Percentiles rank a stretch among this genome's conserved stretches.
Conservation (phyloP, 768 basidiomycete genomes). For the Pleurotus djamor region DNA sequence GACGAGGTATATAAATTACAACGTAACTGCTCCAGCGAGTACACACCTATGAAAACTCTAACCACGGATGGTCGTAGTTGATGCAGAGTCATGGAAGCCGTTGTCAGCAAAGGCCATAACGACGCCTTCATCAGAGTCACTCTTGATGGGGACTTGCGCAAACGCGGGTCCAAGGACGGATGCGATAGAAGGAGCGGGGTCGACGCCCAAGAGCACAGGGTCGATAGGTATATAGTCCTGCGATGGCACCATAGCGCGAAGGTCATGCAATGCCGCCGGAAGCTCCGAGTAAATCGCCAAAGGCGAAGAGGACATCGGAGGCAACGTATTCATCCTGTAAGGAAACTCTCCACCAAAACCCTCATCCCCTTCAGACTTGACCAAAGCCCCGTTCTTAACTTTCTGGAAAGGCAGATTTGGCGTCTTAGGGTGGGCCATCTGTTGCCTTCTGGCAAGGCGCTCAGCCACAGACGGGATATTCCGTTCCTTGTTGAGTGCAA, state of each 20-base stretch:
- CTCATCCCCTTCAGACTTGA: neutral
- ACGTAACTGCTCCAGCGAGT: too few species aligned
- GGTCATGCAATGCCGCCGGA: neutral
- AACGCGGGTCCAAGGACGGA: too few species aligned
- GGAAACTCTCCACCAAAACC: neutral
- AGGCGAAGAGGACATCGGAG: conserved; percentile 4
- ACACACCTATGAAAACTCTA: too few species aligned
- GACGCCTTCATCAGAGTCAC: too few species aligned
- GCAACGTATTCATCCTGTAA: neutral
- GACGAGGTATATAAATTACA: too few species aligned
- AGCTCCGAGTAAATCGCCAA: neutral
- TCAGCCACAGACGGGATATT: conserved; percentile 4
- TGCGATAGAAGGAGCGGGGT: neutral
- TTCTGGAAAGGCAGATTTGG: conserved; percentile 27
- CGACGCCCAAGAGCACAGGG: neutral
- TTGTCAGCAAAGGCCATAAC: too few species aligned
- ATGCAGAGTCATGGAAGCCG: too few species aligned
- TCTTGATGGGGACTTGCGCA: too few species aligned
- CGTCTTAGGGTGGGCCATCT: conserved; percentile 24
- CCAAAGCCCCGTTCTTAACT: neutral
- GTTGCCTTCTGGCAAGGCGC: conserved; percentile 1
- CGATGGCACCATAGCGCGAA: neutral
- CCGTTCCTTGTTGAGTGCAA: conserved; percentile 7
- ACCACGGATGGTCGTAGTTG: too few species aligned
- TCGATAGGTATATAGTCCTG: conserved; percentile 7